Percentiles rank a stretch among this genome's conserved stretches.
phyloP scores from a whole-genome alignment of 345 rosid species.

The Hevea brasiliensis region DNA sequence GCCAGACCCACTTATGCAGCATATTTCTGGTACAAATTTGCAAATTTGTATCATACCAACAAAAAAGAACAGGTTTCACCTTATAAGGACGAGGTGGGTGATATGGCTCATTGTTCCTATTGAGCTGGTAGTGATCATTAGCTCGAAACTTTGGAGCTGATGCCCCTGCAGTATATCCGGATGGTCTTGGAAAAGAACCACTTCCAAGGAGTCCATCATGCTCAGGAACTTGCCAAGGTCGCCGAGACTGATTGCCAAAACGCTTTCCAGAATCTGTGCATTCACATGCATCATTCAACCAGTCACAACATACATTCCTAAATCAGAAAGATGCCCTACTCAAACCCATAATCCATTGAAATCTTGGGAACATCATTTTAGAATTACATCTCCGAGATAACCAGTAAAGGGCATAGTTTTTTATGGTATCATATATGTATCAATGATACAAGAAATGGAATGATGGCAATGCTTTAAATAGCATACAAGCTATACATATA shows the following conservation, averaged over 20 bases:
- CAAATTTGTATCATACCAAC: background rate
- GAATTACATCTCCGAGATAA: background rate
- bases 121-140: constrained; percentile 64
- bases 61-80: constrained; percentile 41
- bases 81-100: constrained; percentile 96
- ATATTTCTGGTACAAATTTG: background rate
- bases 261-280: constrained; percentile 66
- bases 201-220: constrained; percentile 98
- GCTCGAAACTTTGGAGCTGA: constrained; percentile 59
- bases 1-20: background rate
- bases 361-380: background rate
- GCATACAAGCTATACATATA: background rate
- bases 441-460: too few species aligned
- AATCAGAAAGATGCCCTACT: background rate
- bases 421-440: background rate
- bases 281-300: constrained; percentile 16
- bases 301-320: background rate
- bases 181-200: constrained; percentile 85
- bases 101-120: constrained; percentile 74
- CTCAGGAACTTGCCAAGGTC: constrained; percentile 80
- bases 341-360: background rate
- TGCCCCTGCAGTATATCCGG: constrained; percentile 63
- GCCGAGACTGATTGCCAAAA: constrained; percentile 66
- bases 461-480: too few species aligned
- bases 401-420: background rate